A percentile compares a stretch with the other conserved stretches of the same genome.
Evolutionary conservation across 2,329 filamentous ascomycete species (phyloP).

Genomic region (Talaromyces sp.): DNA sequence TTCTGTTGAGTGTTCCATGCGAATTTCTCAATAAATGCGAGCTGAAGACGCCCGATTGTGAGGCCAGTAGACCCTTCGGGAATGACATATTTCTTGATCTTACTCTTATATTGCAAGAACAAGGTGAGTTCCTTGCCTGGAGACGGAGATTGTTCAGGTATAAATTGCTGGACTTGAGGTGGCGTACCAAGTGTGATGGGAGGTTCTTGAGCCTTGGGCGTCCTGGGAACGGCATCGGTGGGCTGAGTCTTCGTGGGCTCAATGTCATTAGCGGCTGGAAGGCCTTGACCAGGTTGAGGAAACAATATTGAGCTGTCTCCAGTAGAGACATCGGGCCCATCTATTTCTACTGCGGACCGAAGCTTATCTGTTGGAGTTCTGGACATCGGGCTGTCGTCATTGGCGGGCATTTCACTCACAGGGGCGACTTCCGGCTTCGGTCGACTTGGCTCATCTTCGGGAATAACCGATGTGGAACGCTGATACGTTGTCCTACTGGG

Average conservation of each 20-base stretch:
- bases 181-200: constrained; percentile 31
- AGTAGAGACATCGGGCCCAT: constrained; percentile 35
- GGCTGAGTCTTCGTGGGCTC: constrained; percentile 29
- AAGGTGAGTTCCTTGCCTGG: constrained; percentile 86
- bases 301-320: constrained; percentile 59
- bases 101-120: constrained; percentile 93
- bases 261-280: constrained; percentile 34
- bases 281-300: constrained; percentile 35
- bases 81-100: constrained; percentile 93
- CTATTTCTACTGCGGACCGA: constrained; percentile 36
- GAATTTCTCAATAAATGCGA: constrained; percentile 98
- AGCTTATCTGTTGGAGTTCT: constrained; percentile 67
- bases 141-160: constrained; percentile 56
- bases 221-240: constrained; percentile 9
- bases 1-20: constrained; percentile 98
- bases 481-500: constrained; percentile 52
- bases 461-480: constrained; percentile 50
- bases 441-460: constrained; percentile 56
- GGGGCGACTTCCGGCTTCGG: constrained; percentile 33
- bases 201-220: constrained; percentile 22
- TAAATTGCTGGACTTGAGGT: constrained; percentile 53
- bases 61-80: constrained; percentile 79
- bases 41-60: constrained; percentile 80
- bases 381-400: constrained; percentile 44
- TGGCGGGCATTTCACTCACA: constrained; percentile 19